These are phyloP conservation scores for Irpex sp. DNA, from an alignment of 1,284 basidiomycete genomes.

Conservation along the genomic window DNA sequence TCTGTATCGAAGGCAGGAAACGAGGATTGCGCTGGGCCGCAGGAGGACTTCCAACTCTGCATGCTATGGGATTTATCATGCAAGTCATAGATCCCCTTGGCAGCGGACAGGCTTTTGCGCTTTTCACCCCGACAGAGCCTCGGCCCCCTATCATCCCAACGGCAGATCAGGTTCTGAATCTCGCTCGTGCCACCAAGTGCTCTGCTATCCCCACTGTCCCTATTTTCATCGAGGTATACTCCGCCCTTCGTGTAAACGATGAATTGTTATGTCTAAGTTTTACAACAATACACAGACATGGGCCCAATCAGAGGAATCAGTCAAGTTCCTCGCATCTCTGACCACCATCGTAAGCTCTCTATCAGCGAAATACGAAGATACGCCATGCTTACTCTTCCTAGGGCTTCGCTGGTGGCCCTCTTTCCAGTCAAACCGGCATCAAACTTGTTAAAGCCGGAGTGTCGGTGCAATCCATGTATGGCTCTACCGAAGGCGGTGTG, in stretches of 20 bases:
- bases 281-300: slow-evolving; percentile 11
- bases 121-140: slow-evolving; percentile 7
- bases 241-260: not conserved
- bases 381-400: not conserved
- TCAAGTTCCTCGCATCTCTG: slow-evolving; percentile 15
- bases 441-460: slow-evolving; percentile 23
- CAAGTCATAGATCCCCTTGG: slow-evolving; percentile 14
- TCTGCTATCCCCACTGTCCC: slow-evolving; percentile 8
- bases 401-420: slow-evolving; percentile 27
- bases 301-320: slow-evolving; percentile 15
- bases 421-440: slow-evolving; percentile 24
- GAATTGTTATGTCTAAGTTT: not conserved
- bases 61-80: slow-evolving; percentile 14
- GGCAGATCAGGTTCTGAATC: slow-evolving; percentile 13
- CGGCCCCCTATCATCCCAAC: slow-evolving; percentile 7
- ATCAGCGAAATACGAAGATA: too few relatives aligned
- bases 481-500: slow-evolving; percentile 18
- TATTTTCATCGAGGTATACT: slow-evolving; percentile 17
- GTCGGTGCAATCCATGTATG: slow-evolving; percentile 20
- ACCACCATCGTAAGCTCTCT: slow-evolving; percentile 11
- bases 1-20: not conserved
- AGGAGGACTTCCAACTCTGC: slow-evolving; percentile 17
- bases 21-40: slow-evolving; percentile 2
- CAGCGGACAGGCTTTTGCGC: not conserved
- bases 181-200: not conserved